Evolutionary conservation across 2,329 filamentous ascomycete species (phyloP), one percentile per base, ranked within the genome.

Genomic region (Xylaria sp.): DNA sequence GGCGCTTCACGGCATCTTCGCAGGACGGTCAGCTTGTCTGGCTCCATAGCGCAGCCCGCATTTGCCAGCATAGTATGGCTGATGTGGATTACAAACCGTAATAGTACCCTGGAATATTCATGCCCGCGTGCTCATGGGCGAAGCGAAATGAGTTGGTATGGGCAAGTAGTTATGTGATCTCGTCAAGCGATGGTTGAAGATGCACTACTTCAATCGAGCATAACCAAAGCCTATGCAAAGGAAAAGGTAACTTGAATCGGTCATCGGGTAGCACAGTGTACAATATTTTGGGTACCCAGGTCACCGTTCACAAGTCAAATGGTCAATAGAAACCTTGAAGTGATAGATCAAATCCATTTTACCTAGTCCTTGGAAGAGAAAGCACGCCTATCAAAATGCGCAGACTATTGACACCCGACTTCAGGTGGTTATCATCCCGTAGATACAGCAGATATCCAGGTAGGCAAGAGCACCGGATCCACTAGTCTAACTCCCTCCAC

Each of bases 1-100:
- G 90, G 46, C 85, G 85, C 78, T 88, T 91, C 52, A 84, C 84
- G 15, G 79, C 61, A 69, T 90, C 88, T 73, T 25, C 5, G 41
- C 18, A 20, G 23, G 51, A 34, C 15, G 6, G 37, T 69, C 41
- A 71, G 69, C 34, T 37, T 39, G 7, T 5, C 20, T n/a, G 8
- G 5, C 44, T 12, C 28, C 23, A 25, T 48, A 23, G 20, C 15
- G 20, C 28, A 28, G 28, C 5, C 4, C 28, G 28, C 28, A 28
- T 28, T 28, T 6, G 28, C 28, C 28, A 28, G 28, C 28, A 34
- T 31, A 8, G 31, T 7, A 56, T 31, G 18, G 3, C 41, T 13
- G 3, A 13, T 51, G 15, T 37, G 44, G 44, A 23, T 4, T n/a
- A 68, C 69, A 64, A 67, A 88, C 87, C 86, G 75, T 82, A 89